Conservation (phyloP, 352 stramenopile species). For the Phytophthora citricola region DNA sequence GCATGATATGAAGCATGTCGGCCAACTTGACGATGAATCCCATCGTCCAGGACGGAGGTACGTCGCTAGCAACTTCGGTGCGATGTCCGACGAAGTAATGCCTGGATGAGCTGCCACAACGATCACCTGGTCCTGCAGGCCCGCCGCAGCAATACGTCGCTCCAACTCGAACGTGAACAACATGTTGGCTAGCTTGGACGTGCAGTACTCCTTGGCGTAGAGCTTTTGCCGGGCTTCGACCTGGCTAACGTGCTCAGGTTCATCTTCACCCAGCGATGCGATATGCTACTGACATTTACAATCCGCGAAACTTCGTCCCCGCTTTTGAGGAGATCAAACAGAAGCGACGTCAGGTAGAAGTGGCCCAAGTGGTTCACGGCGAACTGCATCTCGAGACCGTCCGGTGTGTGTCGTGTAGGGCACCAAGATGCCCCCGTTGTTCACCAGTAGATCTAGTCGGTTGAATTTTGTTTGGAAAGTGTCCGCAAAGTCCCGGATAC, state of each 20-base stretch:
- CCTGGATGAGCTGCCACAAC: slow-evolving; percentile 43
- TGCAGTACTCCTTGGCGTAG: slow-evolving; percentile 57
- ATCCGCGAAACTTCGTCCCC: slow-evolving; percentile 30
- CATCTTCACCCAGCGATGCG: slow-evolving; percentile 37
- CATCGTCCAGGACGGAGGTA: slow-evolving; percentile 34
- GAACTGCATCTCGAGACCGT: slow-evolving; percentile 66
- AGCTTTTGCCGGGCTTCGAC: slow-evolving; percentile 35
- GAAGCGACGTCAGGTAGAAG: slow-evolving; percentile 59
- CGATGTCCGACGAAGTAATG: slow-evolving; percentile 39
- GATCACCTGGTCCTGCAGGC: slow-evolving; percentile 33
- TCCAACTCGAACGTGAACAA: slow-evolving; percentile 59
- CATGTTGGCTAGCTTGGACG: slow-evolving; percentile 54
- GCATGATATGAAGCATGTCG: slow-evolving; percentile 40
- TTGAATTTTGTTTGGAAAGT: slow-evolving; percentile 47
- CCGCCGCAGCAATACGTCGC: slow-evolving; percentile 34
- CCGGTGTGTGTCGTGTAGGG: slow-evolving; percentile 36
- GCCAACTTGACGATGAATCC: slow-evolving; percentile 38
- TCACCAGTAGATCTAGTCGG: slow-evolving; percentile 59
- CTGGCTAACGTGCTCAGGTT: slow-evolving; percentile 38
- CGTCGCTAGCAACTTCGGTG: slow-evolving; percentile 31
- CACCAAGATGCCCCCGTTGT: slow-evolving; percentile 64
- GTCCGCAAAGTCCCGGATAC: slow-evolving; percentile 41
- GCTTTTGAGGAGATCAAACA: slow-evolving; percentile 56
- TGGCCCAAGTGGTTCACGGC: slow-evolving; percentile 68
- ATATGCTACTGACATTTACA: slow-evolving; percentile 50